Evolutionary conservation across 768 basidiomycete genomes (phyloP).

Genomic region (Panus rudis): DNA sequence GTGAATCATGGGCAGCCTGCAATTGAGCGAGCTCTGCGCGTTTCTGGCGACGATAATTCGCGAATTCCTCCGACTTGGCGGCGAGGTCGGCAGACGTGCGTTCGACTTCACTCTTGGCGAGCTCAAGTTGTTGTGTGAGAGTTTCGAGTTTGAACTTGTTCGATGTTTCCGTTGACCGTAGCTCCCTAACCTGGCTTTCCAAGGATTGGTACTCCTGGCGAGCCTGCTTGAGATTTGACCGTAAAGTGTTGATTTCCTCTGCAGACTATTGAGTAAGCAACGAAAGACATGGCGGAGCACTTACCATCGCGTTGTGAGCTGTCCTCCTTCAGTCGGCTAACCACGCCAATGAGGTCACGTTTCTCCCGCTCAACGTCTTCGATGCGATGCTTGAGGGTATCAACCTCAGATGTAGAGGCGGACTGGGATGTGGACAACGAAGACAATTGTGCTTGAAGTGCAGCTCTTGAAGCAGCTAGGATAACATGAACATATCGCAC

Average conservation of each 20-base stretch:
- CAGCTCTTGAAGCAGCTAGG: constrained; percentile 39
- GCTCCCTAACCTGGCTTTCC: constrained; percentile 64
- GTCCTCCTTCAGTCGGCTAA: constrained; percentile 79
- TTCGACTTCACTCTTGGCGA: constrained; percentile 70
- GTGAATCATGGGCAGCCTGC: constrained; percentile 70
- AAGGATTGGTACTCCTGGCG: constrained; percentile 64
- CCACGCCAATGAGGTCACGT: constrained; percentile 76
- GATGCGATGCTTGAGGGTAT: constrained; percentile 48
- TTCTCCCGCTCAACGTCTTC: constrained; percentile 86
- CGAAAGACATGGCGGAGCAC: constrained; percentile 12
- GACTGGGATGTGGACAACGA: constrained; percentile 52
- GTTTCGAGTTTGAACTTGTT: constrained; percentile 88
- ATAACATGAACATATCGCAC: constrained; percentile 16
- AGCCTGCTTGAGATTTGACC: constrained; percentile 63
- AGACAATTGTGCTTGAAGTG: constrained; percentile 49
- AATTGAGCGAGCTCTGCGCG: constrained; percentile 71
- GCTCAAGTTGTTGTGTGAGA: constrained; percentile 71
- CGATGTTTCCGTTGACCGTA: constrained; percentile 68
- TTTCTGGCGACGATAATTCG: constrained; percentile 75
- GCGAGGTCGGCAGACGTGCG: constrained; percentile 63
- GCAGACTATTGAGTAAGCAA: neutral
- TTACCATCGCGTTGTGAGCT: constrained; percentile 66
- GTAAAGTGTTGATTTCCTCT: constrained; percentile 71
- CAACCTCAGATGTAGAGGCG: constrained; percentile 56
- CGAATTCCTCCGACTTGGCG: constrained; percentile 73